These are phyloP conservation scores for Amorphotheca resinae DNA, from an alignment of 495 filamentous ascomycete species.

Conservation along the genomic window DNA sequence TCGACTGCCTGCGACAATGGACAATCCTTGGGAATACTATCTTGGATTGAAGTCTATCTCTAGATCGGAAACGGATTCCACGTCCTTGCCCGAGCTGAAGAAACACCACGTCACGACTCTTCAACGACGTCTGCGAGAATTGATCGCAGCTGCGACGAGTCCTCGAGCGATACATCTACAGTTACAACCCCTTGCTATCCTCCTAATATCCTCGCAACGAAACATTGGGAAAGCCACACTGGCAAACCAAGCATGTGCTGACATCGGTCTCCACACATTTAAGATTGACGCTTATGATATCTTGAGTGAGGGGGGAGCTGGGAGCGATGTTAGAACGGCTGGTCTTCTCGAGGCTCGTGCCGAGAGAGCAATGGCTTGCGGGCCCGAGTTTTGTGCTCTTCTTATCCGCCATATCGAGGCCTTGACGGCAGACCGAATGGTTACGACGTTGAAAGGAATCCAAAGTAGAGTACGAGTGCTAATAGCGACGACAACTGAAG, in stretches of 20 bases:
- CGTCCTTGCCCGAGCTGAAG: slow-evolving; percentile 15
- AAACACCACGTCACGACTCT: slow-evolving; percentile 35
- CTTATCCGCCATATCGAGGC: slow-evolving; percentile 82
- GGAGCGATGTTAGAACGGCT: slow-evolving; percentile 86
- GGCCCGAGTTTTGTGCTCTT: slow-evolving; percentile 67
- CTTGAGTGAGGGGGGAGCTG: slow-evolving; percentile 72
- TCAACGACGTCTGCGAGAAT: slow-evolving; percentile 66
- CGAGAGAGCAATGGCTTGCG: slow-evolving; percentile 81
- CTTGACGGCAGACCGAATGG: slow-evolving; percentile 79
- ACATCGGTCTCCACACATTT: slow-evolving; percentile 85
- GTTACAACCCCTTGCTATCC: slow-evolving; percentile 76
- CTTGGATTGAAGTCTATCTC: slow-evolving; percentile 51
- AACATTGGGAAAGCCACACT: slow-evolving; percentile 79
- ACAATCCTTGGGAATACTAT: slow-evolving; percentile 78
- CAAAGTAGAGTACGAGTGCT: slow-evolving; percentile 61
- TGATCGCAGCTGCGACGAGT: slow-evolving; percentile 80
- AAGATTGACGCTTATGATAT: slow-evolving; percentile 88
- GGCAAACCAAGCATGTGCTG: slow-evolving; percentile 63
- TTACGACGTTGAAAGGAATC: slow-evolving; percentile 68
- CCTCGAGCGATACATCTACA: slow-evolving; percentile 74
- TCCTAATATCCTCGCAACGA: slow-evolving; percentile 80
- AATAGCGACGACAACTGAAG: slow-evolving; percentile 85
- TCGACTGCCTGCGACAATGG: slow-evolving; percentile 58
- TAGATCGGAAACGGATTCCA: slow-evolving; percentile 19
- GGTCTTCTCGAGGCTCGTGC: slow-evolving; percentile 76